Conservation (phyloP, 768 basidiomycete genomes). For the Panaeolus cyanescens region DNA sequence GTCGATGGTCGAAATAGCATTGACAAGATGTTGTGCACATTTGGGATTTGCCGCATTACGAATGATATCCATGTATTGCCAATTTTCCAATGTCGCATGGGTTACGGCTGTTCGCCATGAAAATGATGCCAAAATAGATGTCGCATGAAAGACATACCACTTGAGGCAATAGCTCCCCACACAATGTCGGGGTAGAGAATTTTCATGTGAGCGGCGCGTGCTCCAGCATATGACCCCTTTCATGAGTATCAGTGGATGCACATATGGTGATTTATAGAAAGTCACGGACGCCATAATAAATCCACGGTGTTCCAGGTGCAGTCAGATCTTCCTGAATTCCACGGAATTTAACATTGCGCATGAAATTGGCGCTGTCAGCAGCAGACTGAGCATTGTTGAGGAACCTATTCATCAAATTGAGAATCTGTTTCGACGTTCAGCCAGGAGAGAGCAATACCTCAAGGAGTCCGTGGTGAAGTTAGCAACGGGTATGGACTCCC, state of each 20-base stretch:
- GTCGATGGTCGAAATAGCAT: conserved; percentile 63
- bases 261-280: neutral
- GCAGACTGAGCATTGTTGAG: conserved; percentile 88
- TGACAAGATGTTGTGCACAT: conserved; percentile 61
- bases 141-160: conserved; percentile 47
- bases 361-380: conserved; percentile 92
- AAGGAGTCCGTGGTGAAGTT: conserved; percentile 84
- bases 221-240: conserved; percentile 90
- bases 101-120: conserved; percentile 64
- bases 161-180: conserved; percentile 87
- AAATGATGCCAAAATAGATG: neutral
- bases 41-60: conserved; percentile 63
- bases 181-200: conserved; percentile 87
- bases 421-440: neutral
- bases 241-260: neutral
- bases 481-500: conserved; percentile 71
- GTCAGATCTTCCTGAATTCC: conserved; percentile 73
- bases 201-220: conserved; percentile 90
- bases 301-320: conserved; percentile 79
- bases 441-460: conserved; percentile 43
- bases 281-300: conserved; percentile 82
- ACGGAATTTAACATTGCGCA: conserved; percentile 74
- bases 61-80: conserved; percentile 89
- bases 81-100: conserved; percentile 78
- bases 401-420: conserved; percentile 52